These are phyloP conservation scores for Phytophthora pini DNA, from an alignment of 352 stramenopile genomes.

Conservation along the genomic window DNA sequence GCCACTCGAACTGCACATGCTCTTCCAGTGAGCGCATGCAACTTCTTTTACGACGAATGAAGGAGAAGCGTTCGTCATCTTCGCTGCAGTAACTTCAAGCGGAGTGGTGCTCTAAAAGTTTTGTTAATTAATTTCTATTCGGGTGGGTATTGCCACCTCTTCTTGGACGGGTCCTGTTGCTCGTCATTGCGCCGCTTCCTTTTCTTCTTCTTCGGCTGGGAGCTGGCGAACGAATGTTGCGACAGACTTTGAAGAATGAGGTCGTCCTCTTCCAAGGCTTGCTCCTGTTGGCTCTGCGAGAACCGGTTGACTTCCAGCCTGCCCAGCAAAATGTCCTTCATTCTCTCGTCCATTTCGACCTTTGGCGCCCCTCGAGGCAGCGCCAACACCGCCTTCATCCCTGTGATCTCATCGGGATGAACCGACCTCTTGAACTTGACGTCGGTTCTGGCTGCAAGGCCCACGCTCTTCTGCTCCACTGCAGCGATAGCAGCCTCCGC, in stretches of 20 bases:
- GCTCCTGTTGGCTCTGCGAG: slow-evolving; percentile 52
- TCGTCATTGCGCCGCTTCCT: slow-evolving; percentile 23
- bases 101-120: slow-evolving; percentile 3
- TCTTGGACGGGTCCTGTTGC: slow-evolving; percentile 7
- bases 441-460: slow-evolving; percentile 15
- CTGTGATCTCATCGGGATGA: slow-evolving; percentile 18
- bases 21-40: slow-evolving; percentile 49
- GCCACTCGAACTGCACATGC: slow-evolving; percentile 43
- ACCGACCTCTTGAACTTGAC: slow-evolving; percentile 19
- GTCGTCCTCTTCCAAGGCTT: slow-evolving; percentile 63
- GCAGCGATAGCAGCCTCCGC: slow-evolving; percentile 49
- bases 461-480: slow-evolving; percentile 34
- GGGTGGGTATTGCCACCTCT: slow-evolving; percentile 13
- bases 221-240: slow-evolving; percentile 54
- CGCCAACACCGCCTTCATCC: slow-evolving; percentile 58
- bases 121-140: slow-evolving; percentile 30
- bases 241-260: slow-evolving; percentile 82
- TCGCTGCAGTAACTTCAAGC: slow-evolving; percentile 29
- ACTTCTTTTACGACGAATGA: slow-evolving; percentile 46
- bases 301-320: slow-evolving; percentile 46
- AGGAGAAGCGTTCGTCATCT: slow-evolving; percentile 42
- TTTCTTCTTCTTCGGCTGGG: slow-evolving; percentile 45
- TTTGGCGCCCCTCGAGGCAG: slow-evolving; percentile 42
- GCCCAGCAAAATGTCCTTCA: slow-evolving; percentile 64
- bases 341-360: slow-evolving; percentile 37